phyloP scores from a whole-genome alignment of 2,329 filamentous ascomycete genomes.

The Metarhizium album region DNA sequence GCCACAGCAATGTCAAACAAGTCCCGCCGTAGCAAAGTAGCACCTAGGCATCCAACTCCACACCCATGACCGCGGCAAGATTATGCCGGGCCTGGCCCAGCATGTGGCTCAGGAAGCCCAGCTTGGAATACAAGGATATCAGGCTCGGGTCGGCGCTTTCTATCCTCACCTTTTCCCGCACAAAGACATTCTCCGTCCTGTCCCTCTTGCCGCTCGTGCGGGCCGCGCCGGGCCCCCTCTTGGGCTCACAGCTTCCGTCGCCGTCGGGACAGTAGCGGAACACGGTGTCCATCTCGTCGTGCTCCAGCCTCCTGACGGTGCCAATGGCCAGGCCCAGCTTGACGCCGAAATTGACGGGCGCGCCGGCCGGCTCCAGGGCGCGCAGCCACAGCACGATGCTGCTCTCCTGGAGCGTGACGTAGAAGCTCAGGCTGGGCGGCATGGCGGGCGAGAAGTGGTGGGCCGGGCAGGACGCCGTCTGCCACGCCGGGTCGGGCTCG shows the following conservation, averaged over 20 bases:
- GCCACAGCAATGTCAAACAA: neutral
- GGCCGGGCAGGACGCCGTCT: constrained; percentile 30
- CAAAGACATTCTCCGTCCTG: constrained; percentile 53
- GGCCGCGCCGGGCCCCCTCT: constrained; percentile 15
- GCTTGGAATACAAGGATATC: constrained; percentile 72
- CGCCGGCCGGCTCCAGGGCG: constrained; percentile 56
- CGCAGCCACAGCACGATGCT: constrained; percentile 60
- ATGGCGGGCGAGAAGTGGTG: constrained; percentile 32
- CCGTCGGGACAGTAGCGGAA: constrained; percentile 50
- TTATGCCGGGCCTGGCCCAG: constrained; percentile 60
- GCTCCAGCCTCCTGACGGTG: constrained; percentile 51
- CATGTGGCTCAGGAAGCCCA: constrained; percentile 65
- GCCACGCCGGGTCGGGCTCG: constrained; percentile 32
- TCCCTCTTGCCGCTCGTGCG: constrained; percentile 13
- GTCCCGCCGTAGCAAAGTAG: neutral
- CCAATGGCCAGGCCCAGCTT: constrained; percentile 63
- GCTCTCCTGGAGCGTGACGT: constrained; percentile 59
- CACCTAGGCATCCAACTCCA: constrained; percentile 20
- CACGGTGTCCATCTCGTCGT: constrained; percentile 69
- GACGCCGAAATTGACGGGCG: constrained; percentile 48
- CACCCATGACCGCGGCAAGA: constrained; percentile 67
- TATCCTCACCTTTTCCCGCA: constrained; percentile 80
- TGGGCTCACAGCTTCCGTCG: constrained; percentile 16
- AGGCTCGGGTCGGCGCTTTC: constrained; percentile 84
- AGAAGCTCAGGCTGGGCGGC: constrained; percentile 60